phyloP scores from a whole-genome alignment of 768 basidiomycete species.

The Tulasnella sp. region DNA sequence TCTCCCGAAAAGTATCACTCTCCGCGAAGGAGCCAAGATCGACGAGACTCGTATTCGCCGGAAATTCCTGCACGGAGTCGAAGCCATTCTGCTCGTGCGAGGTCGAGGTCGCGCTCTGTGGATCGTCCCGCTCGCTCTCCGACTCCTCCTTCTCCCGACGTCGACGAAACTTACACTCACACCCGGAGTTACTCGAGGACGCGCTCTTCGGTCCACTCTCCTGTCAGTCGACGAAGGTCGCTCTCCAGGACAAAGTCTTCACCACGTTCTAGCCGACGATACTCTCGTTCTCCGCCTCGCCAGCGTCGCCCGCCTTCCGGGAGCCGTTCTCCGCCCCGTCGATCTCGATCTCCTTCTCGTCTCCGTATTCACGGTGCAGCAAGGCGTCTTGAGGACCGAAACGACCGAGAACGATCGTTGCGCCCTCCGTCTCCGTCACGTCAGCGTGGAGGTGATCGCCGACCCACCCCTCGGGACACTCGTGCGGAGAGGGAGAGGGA shows the following conservation, averaged over 20 bases:
- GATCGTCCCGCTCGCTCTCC: not conserved
- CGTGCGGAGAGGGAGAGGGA: constrained; percentile 1
- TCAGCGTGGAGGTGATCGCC: not conserved
- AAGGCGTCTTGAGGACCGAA: not conserved
- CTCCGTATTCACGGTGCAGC: not conserved
- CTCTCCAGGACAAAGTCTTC: not conserved
- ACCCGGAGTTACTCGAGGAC: not conserved
- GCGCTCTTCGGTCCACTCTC: not conserved
- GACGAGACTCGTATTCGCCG: not conserved
- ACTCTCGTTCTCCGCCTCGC: not conserved
- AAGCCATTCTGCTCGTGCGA: not conserved
- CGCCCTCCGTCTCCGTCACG: not conserved
- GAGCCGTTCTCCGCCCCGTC: not conserved
- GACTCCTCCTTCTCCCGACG: not conserved
- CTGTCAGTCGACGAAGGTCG: not conserved
- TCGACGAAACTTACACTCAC: not conserved
- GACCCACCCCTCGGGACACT: not conserved
- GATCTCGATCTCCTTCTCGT: constrained; percentile 8
- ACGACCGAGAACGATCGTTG: not conserved
- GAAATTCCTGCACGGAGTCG: not conserved
- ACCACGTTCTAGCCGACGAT: not conserved
- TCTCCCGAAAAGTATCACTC: not conserved
- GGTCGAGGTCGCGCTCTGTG: not conserved
- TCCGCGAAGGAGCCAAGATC: not conserved
- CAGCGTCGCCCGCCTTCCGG: not conserved